phyloP scores from a whole-genome alignment of 2,329 filamentous ascomycete genomes.

The Triangularia setosa region DNA sequence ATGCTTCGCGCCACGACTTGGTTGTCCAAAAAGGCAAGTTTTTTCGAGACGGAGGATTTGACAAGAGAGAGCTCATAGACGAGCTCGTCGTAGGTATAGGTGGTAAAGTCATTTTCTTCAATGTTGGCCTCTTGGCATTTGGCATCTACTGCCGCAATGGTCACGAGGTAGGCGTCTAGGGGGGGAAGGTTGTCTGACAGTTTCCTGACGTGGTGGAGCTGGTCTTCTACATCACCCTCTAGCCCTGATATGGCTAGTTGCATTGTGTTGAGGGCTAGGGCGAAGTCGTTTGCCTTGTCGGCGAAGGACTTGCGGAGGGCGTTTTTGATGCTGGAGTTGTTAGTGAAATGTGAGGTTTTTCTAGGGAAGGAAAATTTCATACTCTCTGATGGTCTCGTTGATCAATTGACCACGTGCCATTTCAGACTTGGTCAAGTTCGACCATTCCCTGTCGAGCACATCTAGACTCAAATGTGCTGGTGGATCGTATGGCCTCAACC shows the following conservation, averaged over 20 bases:
- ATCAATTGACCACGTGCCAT: slow-evolving; percentile 87
- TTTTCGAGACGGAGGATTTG: slow-evolving; percentile 89
- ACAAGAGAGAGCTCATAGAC: slow-evolving; percentile 90
- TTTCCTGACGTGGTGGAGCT: slow-evolving; percentile 79
- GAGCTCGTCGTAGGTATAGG: slow-evolving; percentile 95
- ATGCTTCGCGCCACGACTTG: slow-evolving; percentile 97
- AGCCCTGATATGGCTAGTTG: slow-evolving; percentile 94
- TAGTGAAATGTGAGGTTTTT: not conserved
- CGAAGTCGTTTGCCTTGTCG: slow-evolving; percentile 98
- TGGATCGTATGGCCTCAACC: slow-evolving; percentile 84
- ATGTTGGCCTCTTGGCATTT: slow-evolving; percentile 97
- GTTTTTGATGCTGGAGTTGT: slow-evolving; percentile 76
- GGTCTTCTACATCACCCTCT: slow-evolving; percentile 94
- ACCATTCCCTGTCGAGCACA: slow-evolving; percentile 79
- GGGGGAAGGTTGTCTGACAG: slow-evolving; percentile 82
- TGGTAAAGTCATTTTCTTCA: slow-evolving; percentile 99
- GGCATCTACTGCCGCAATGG: slow-evolving; percentile 78
- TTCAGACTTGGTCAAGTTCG: slow-evolving; percentile 73
- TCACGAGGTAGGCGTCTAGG: slow-evolving; percentile 84
- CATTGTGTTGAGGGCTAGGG: slow-evolving; percentile 88
- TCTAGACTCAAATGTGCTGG: slow-evolving; percentile 79
- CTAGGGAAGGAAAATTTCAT: slow-evolving; percentile 33
- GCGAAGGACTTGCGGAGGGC: slow-evolving; percentile 87
- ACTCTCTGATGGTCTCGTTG: slow-evolving; percentile 97
- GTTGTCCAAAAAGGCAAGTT: slow-evolving; percentile 93